Evolutionary conservation across 2,329 filamentous ascomycete species (phyloP), one percentile per base, ranked within the genome.

Genomic region (Torrubiellomyces zombiae): DNA sequence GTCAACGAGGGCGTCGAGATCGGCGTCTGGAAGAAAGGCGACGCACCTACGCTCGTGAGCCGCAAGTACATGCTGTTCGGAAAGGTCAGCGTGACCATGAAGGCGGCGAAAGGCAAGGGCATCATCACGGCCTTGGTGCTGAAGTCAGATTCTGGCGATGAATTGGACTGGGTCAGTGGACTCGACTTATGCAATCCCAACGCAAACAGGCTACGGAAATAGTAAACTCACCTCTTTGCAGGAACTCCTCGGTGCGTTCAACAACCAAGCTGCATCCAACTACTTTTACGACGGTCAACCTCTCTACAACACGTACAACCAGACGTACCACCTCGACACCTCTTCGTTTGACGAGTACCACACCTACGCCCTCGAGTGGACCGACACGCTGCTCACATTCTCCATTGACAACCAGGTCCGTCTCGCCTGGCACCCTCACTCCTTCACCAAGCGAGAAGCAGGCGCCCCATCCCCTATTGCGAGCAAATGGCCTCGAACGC

Each of bases 1-100:
- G 39, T 37, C 28, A 35, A 33, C 1, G 32, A 43, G 23, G 50
- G 50, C 3, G 38, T 45, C 20, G 32, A 38, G 26, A 38, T 52
- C 40, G 65, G 67, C 33, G 80, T 82, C 47, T 65, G 60, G 2
- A 48, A 66, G 8, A 51, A 58, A 17, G 55, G 52, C 15, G 64
- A 72, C 23, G 60, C 56, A 16, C 65, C 74, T 6, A 70, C 67
- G 3, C 76, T 82, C 46, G 63, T 61, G 40, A 63, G 63, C 18
- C 62, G 73, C 36, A 81, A 75, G 62, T 86, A 86, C 53, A 75
- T 89, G 43, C 82, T 89, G 72, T 89, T 83, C 42, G 80, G 80
- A 27, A 70, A 67, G 36, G 69, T 82, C 32, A 70, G 77, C 21
- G 68, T 75, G 26, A 61, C 63, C 13, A 56, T 82, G 47, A 74